These are phyloP conservation scores for Filobasidium floriforme DNA, from an alignment of 768 basidiomycete species.

Conservation along the genomic window DNA sequence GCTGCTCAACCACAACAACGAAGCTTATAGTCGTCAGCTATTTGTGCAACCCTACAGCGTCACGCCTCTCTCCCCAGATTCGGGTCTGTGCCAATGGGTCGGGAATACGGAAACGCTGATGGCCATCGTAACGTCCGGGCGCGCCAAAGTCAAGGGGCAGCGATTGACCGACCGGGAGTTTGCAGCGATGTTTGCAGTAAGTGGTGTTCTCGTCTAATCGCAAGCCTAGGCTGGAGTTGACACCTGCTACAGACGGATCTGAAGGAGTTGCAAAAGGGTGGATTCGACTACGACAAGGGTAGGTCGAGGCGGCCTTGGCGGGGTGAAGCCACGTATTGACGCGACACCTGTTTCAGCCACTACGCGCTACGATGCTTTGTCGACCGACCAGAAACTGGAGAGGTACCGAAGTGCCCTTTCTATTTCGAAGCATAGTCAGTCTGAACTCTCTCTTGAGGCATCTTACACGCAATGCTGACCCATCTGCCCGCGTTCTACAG, in stretches of 20 bases:
- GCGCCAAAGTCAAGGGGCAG: constrained; percentile 33
- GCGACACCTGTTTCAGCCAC: constrained; percentile 16
- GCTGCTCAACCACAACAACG: constrained; percentile 36
- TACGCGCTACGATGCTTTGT: constrained; percentile 38
- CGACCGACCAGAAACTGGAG: constrained; percentile 31
- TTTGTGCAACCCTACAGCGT: constrained; percentile 30
- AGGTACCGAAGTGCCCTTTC: constrained; percentile 35
- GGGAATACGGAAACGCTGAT: constrained; percentile 40
- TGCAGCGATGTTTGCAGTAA: constrained; percentile 40
- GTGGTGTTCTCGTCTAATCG: constrained; percentile 6
- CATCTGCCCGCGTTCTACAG: constrained; percentile 17
- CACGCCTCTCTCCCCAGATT: constrained; percentile 37
- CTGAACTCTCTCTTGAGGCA: neutral
- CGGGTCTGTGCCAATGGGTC: constrained; percentile 40
- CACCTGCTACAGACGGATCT: constrained; percentile 1
- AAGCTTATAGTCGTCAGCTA: constrained; percentile 40
- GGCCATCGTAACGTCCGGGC: constrained; percentile 33
- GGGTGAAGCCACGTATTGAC: neutral
- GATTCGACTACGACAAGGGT: constrained; percentile 18
- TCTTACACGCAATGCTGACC: constrained; percentile 7
- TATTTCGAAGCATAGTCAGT: constrained; percentile 39
- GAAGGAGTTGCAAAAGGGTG: constrained; percentile 14
- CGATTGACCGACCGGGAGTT: constrained; percentile 35
- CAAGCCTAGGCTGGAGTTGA: neutral
- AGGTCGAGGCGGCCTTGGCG: neutral